These are phyloP conservation scores for Hymenoscyphus repandus DNA, from an alignment of 2,329 filamentous ascomycete genomes.

Conservation along the genomic window DNA sequence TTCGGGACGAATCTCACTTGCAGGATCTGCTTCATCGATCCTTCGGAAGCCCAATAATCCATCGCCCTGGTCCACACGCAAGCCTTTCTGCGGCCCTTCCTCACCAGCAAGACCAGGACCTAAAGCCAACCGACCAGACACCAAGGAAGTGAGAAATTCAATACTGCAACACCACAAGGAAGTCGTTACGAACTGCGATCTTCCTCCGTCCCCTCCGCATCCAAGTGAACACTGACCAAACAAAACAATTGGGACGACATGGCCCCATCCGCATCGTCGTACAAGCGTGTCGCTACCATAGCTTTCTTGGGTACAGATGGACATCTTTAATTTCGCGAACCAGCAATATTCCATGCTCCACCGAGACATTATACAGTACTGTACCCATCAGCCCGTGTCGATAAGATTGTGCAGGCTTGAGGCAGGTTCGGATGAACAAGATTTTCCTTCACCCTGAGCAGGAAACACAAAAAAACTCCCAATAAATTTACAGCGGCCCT, in stretches of 20 bases:
- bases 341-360: background rate
- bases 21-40: slow-evolving; percentile 9
- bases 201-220: background rate
- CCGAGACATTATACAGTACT: too few species aligned
- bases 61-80: background rate
- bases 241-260: background rate
- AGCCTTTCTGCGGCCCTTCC: background rate
- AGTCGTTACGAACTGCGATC: background rate
- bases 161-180: slow-evolving; percentile 12
- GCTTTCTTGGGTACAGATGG: background rate
- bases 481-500: slow-evolving; percentile 8
- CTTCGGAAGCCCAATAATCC: slow-evolving; percentile 6
- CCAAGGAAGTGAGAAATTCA: too few species aligned
- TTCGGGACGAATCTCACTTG: slow-evolving; percentile 7
- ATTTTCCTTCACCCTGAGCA: too few species aligned
- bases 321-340: background rate
- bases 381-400: too few species aligned
- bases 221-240: slow-evolving; percentile 5
- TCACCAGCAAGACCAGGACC: too few species aligned
- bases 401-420: background rate
- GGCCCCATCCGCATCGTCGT: background rate
- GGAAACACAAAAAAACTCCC: too few species aligned
- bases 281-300: slow-evolving; percentile 5
- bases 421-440: too few species aligned
- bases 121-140: background rate